Percentiles rank a stretch among this genome's conserved stretches.
phyloP scores from a whole-genome alignment of 2,329 filamentous ascomycete genomes.

The Helicocarpus griseus region DNA sequence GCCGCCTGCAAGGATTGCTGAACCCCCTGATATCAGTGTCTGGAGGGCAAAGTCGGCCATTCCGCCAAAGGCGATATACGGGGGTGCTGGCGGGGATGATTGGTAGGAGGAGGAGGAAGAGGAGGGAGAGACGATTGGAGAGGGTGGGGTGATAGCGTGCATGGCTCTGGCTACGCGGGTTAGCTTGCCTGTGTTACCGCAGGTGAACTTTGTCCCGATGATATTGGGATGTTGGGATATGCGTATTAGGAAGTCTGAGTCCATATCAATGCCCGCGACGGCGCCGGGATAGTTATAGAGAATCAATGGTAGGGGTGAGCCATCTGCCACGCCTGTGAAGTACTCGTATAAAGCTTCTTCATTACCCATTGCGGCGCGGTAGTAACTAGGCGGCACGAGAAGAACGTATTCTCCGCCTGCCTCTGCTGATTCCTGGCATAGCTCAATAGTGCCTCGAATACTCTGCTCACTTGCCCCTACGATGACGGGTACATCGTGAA shows the following conservation, averaged over 20 bases:
- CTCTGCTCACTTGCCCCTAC: slow-evolving; percentile 72
- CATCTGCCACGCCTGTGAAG: slow-evolving; percentile 65
- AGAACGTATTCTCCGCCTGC: slow-evolving; percentile 72
- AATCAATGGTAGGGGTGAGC: slow-evolving; percentile 62
- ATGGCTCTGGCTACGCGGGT: slow-evolving; percentile 67
- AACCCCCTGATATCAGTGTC: slow-evolving; percentile 69
- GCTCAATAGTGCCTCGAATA: slow-evolving; percentile 65
- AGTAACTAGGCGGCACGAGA: slow-evolving; percentile 73
- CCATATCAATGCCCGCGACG: slow-evolving; percentile 78
- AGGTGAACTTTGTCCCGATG: slow-evolving; percentile 82
- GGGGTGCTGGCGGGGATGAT: slow-evolving; percentile 22
- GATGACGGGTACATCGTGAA: slow-evolving; percentile 63
- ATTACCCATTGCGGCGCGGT: slow-evolving; percentile 60
- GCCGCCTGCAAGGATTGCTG: slow-evolving; percentile 76
- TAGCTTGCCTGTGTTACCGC: slow-evolving; percentile 79
- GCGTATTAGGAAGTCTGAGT: slow-evolving; percentile 73
- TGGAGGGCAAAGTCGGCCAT: slow-evolving; percentile 83
- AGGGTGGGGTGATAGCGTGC: slow-evolving; percentile 56
- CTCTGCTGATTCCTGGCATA: slow-evolving; percentile 54
- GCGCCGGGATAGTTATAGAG: slow-evolving; percentile 88
- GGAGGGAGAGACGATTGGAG: no score
- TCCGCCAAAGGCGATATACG: slow-evolving; percentile 79
- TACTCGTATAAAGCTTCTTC: slow-evolving; percentile 64
- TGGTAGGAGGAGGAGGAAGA: slow-evolving; percentile 15
- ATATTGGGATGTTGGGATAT: slow-evolving; percentile 74